Evolutionary conservation across 2,329 filamentous ascomycete species (phyloP), one percentile per base, ranked within the genome.

Genomic region (Thyridium curvatum): DNA sequence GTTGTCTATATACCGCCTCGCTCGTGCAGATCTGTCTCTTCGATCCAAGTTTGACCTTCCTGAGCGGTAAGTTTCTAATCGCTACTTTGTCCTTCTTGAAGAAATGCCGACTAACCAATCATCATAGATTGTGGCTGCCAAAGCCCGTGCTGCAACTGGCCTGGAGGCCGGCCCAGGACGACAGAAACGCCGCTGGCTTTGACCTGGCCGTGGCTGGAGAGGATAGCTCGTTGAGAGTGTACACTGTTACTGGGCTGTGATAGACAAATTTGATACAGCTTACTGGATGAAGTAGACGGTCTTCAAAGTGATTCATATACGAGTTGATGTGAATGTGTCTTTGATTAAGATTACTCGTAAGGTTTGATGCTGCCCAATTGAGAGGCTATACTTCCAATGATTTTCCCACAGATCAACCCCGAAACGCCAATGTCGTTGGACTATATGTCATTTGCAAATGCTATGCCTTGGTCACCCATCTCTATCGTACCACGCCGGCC

Each of bases 101-200:
- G 12, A 35, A 30, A 13, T n/a, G 18, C 35, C 21, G 13, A 32
- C 30, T 7, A 32, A 28, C 5, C 12, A 4, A 32, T 9, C 13
- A 30, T 17, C 10, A 34, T 43, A 76, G 72, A 8, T 52, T 75
- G 36, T 75, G 69, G 32, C 72, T 84, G 2, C 79, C 82, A 17
- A 84, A 75, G 53, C 62, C 81, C 2, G 72, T 87, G 16, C 71
- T 78, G 17, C 80, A 84, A 54, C 63, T 90, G 29, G 70, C 80
- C 8, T 90, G 85, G 85, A 72, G 79, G 45, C 84, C 83, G 5
- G 45, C 49, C 12, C 44, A 38, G 12, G 40, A 42, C 39, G 28
- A 40, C 36, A 33, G 39, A 2, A 34, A 37, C 3, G 43, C 43
- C n/a, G 45, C 55, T 18, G 53, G 58, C 12, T 45, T 51, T 32